A percentile compares a stretch with the other conserved stretches of the same genome.
These are phyloP conservation scores for Chlorencoelia australis DNA, from an alignment of 2,329 filamentous ascomycete genomes.

Conservation along the genomic window DNA sequence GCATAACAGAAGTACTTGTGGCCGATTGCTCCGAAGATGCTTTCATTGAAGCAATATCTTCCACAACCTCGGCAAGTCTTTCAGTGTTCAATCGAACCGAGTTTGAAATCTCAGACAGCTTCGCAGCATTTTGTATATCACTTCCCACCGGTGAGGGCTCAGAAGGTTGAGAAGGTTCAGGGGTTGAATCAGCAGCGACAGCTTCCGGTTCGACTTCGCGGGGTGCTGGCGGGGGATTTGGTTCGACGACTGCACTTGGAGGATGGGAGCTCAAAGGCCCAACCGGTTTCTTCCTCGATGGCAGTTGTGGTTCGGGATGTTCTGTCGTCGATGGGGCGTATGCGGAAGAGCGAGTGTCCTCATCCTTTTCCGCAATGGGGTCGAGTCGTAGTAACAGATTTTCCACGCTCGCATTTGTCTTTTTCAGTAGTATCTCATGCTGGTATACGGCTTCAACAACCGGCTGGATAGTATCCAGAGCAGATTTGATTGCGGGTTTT, in stretches of 20 bases:
- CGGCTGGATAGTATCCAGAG: conserved; percentile 26
- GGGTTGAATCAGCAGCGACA: too few species aligned
- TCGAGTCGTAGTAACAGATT: conserved; percentile 21
- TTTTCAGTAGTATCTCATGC: conserved; percentile 24
- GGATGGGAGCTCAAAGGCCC: too few species aligned
- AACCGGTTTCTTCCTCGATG: too few species aligned
- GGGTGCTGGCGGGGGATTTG: too few species aligned
- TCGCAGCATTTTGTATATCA: conserved; percentile 15
- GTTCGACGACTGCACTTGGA: too few species aligned
- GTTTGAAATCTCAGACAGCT: conserved; percentile 19
- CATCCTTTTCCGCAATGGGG: conserved; percentile 10
- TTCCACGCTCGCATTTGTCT: conserved; percentile 25
- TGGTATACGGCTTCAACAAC: conserved; percentile 26
- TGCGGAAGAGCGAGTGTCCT: too few species aligned
- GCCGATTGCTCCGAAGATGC: conserved; percentile 16
- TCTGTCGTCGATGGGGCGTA: too few species aligned
- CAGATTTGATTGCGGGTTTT: conserved; percentile 24
- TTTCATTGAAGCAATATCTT: conserved; percentile 14
- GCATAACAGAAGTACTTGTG: conserved; percentile 19
- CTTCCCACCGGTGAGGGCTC: too few species aligned
- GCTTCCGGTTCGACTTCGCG: too few species aligned
- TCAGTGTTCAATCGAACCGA: conserved; percentile 18
- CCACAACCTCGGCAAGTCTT: conserved; percentile 15
- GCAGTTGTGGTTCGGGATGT: too few species aligned
- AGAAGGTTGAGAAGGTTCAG: too few species aligned